These are phyloP conservation scores for Pueraria montana DNA, from an alignment of 306 rosid species.

Conservation along the genomic window DNA sequence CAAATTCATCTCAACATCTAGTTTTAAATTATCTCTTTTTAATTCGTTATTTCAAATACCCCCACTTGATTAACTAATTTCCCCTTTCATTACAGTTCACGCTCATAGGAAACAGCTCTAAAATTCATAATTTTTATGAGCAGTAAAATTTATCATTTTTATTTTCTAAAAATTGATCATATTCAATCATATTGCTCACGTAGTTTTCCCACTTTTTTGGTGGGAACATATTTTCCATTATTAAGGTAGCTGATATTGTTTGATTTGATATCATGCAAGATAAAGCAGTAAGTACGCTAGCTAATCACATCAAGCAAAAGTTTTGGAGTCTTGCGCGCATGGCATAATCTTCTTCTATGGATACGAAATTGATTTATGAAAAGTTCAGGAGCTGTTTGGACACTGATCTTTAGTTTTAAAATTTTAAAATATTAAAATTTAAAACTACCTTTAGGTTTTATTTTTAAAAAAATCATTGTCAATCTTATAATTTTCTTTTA, in stretches of 20 bases:
- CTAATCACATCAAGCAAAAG: conserved; percentile 33
- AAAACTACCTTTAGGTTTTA: too few species aligned
- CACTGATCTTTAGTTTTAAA: neutral
- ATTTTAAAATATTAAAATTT: too few species aligned
- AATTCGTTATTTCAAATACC: too few species aligned
- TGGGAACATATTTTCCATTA: conserved; percentile 29
- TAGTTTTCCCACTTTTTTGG: conserved; percentile 18
- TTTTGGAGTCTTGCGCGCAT: neutral
- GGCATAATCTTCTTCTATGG: neutral
- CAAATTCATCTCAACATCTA: neutral
- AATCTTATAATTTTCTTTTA: too few species aligned
- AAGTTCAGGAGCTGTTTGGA: neutral
- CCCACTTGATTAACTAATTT: neutral
- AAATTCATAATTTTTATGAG: neutral
- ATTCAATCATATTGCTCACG: conserved; percentile 20
- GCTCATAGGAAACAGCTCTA: neutral
- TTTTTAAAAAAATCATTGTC: too few species aligned
- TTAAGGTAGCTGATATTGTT: conserved; percentile 20
- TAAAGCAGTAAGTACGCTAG: neutral
- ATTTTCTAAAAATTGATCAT: neutral
- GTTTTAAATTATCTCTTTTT: neutral
- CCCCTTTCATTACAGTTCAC: neutral
- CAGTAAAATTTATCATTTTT: neutral
- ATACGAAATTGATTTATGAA: conserved; percentile 1
- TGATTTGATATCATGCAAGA: conserved; percentile 9